phyloP scores from a whole-genome alignment of 495 filamentous ascomycete species.

The Aspergillus taichungensis region DNA sequence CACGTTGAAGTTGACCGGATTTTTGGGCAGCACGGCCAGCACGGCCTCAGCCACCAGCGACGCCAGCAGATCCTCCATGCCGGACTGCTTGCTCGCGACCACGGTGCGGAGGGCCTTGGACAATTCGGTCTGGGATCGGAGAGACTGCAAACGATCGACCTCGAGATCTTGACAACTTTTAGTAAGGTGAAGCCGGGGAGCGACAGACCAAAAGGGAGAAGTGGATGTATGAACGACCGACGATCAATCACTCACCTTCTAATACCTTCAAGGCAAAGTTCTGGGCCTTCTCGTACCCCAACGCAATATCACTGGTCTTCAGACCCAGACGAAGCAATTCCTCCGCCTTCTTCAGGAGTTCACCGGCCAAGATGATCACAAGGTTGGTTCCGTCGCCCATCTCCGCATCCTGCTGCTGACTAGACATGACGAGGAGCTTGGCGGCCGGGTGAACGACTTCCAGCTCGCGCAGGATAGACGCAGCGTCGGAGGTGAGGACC shows the following conservation, averaged over 20 bases:
- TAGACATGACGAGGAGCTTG: slow-evolving; percentile 98
- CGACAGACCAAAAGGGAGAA: too few relatives aligned
- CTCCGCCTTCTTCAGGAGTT: slow-evolving; percentile 95
- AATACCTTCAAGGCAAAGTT: slow-evolving; percentile 75
- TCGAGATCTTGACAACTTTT: slow-evolving; percentile 56
- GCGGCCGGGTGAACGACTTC: slow-evolving; percentile 98
- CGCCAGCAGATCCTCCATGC: slow-evolving; percentile 80
- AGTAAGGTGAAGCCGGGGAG: background rate
- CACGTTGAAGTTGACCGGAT: slow-evolving; percentile 97
- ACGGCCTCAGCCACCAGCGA: slow-evolving; percentile 87
- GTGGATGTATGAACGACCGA: background rate
- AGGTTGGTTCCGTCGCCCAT: slow-evolving; percentile 99
- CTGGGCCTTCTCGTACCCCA: slow-evolving; percentile 91
- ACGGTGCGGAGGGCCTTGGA: slow-evolving; percentile 95
- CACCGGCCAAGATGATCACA: slow-evolving; percentile 92
- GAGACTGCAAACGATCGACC: slow-evolving; percentile 81
- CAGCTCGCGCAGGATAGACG: slow-evolving; percentile 92
- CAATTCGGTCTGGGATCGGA: slow-evolving; percentile 69
- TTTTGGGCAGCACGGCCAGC: slow-evolving; percentile 89
- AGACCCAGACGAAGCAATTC: slow-evolving; percentile 90
- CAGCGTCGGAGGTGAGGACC: slow-evolving; percentile 96
- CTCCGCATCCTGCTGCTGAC: slow-evolving; percentile 97
- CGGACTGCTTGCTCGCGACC: slow-evolving; percentile 92
- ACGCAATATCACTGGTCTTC: slow-evolving; percentile 92
- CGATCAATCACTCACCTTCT: slow-evolving; percentile 49